These are phyloP conservation scores for Emergomyces orientalis DNA, from an alignment of 2,329 filamentous ascomycete genomes.

Conservation along the genomic window DNA sequence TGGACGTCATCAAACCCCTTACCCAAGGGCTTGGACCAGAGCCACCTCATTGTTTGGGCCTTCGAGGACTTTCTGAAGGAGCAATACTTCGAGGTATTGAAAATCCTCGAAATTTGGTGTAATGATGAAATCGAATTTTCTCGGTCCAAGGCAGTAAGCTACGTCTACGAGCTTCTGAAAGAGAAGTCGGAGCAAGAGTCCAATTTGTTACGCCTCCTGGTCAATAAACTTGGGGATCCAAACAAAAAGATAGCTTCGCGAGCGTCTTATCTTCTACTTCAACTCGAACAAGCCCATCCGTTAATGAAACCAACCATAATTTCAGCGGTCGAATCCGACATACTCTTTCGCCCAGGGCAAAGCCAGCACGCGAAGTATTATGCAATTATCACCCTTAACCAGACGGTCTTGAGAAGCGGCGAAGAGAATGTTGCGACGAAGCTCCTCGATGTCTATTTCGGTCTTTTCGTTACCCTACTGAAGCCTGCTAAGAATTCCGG, in stretches of 20 bases:
- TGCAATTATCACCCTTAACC: conserved; percentile 91
- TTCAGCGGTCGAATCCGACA: conserved; percentile 73
- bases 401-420: conserved; percentile 80
- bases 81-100: conserved; percentile 85
- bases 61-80: conserved; percentile 95
- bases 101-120: conserved; percentile 85
- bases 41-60: conserved; percentile 76
- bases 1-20: conserved; percentile 65
- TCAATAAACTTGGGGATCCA: conserved; percentile 94
- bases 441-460: conserved; percentile 85
- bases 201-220: conserved; percentile 78
- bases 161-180: conserved; percentile 81
- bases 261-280: conserved; percentile 85
- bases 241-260: conserved; percentile 93
- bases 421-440: conserved; percentile 73
- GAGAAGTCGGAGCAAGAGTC: conserved; percentile 97
- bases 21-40: conserved; percentile 62
- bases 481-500: conserved; percentile 47
- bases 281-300: conserved; percentile 79
- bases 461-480: conserved; percentile 71
- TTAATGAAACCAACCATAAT: conserved; percentile 89
- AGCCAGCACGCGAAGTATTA: conserved; percentile 87
- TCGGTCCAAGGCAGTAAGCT: conserved; percentile 75
- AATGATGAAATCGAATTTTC: conserved; percentile 94
- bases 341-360: conserved; percentile 79